Percentiles rank a stretch among this genome's conserved stretches.
Evolutionary conservation across 169 alveolate species (phyloP).

Genomic region (Plasmodium adleri): DNA sequence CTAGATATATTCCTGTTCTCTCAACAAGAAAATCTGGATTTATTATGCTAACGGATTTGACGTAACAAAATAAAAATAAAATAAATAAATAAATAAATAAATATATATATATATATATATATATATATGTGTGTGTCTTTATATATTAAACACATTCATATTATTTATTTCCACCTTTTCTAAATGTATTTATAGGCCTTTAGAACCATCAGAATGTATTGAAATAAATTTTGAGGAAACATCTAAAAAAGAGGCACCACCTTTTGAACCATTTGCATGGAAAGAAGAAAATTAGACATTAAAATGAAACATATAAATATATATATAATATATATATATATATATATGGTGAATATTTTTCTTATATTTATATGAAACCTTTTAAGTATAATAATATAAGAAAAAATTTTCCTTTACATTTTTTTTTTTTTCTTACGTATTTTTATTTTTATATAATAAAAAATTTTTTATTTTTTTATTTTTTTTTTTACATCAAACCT

Average conservation of each 20-base stretch:
- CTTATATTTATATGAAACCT: too few species aligned
- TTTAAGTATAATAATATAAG: too few species aligned
- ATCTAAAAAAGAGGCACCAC: constrained; percentile 73
- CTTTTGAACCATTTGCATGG: constrained; percentile 77
- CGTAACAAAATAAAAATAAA: constrained; percentile 20
- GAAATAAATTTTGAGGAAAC: constrained; percentile 43
- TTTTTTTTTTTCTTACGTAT: too few species aligned
- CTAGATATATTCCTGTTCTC: constrained; percentile 91
- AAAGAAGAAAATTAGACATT: constrained; percentile 63
- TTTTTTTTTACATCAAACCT: too few species aligned
- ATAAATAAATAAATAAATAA: not conserved
- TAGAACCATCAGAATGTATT: constrained; percentile 74
- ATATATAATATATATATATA: not conserved
- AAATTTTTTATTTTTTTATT: too few species aligned
- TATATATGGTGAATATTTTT: not conserved
- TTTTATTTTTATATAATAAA: too few species aligned
- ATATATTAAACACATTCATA: not conserved
- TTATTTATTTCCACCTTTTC: not conserved
- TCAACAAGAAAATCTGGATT: constrained; percentile 90
- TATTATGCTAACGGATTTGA: constrained; percentile 87
- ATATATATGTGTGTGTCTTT: not conserved
- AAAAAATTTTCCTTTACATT: too few species aligned
- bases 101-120: not conserved
- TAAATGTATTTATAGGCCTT: constrained; percentile 35
- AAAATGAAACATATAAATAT: not conserved